Evolutionary conservation across 148 eudicot species (phyloP).

Genomic region (Rhododendron simsii): DNA sequence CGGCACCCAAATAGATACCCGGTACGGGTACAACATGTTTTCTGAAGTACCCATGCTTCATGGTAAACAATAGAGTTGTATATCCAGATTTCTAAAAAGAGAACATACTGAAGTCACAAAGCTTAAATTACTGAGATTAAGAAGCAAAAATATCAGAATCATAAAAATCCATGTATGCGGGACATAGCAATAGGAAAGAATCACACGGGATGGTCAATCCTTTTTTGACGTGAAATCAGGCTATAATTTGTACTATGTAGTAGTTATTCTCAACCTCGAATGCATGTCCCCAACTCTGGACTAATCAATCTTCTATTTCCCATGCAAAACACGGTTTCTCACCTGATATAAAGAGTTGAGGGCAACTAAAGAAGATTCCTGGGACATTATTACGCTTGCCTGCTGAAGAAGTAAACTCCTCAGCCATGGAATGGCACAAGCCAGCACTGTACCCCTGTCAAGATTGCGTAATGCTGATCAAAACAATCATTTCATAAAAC

Average conservation of each 20-base stretch:
- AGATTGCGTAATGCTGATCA: not conserved
- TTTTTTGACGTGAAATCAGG: not conserved
- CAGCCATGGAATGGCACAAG: slow-evolving; percentile 85
- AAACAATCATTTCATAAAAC: not conserved
- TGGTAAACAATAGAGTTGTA: not conserved
- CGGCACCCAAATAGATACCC: not conserved
- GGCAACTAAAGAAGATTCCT: slow-evolving; percentile 73
- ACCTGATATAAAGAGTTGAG: slow-evolving; percentile 87
- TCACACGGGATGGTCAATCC: not conserved
- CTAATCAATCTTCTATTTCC: not conserved
- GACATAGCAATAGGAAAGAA: not conserved
- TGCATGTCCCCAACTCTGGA: not conserved
- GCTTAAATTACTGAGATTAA: not conserved
- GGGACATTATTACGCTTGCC: slow-evolving; percentile 76
- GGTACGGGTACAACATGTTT: not conserved
- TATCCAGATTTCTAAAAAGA: not conserved
- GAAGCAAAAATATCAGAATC: not conserved
- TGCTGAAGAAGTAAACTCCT: slow-evolving; percentile 88
- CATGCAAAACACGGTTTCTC: not conserved
- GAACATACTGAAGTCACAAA: not conserved
- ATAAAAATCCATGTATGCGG: not conserved
- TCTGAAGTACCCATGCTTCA: not conserved
- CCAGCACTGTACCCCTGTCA: slow-evolving; percentile 81
- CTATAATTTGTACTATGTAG: not conserved
- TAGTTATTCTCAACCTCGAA: not conserved